Base-by-base conservation (phyloP, 306 rosid genomes). In the Crotalaria pallida region DNA sequence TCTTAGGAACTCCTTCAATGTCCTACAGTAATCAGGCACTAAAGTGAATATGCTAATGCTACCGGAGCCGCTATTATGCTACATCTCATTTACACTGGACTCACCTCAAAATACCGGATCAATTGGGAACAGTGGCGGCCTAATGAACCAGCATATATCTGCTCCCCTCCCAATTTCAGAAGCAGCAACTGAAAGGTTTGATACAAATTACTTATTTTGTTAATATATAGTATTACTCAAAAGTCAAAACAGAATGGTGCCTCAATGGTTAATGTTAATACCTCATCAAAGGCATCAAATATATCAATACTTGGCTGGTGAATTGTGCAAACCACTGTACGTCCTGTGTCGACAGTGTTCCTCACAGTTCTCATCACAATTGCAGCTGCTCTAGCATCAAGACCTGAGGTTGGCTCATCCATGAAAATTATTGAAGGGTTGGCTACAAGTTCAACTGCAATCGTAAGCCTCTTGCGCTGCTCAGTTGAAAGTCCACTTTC, bases 331-430 rank as follows among this genome's bases (percentile, higher is more conserved):
- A 93, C 98, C 29, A 93, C 96, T 0, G 96, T 93, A 36, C 98
- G 82, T 17, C 98, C 96, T 0, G 98, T 93, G 83, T 93, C 87
- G 21, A 90, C 96, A 0, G 96, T 90, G 85, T 88, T 93, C 81
- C 98, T 90, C 48, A 92, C 96, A 0, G 98, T 86, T 79, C 98
- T 90, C 98, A 93, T 93, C 11, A 93, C 96, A 27, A 93, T 90
- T 8, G 98, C 96, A 24, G 98, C 98, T 60, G 96, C 96, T 72
- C 98, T 80, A 48, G 98, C 98, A 86, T 90, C 98, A 47, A 93
- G 98, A 38, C 96, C 96, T 3, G 98, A 86, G 71, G 98, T 93
- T 47, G 98, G 98, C 60, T 93, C 98, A 67, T 93, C 98, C 98
- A 90, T 90, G 86, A 93, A 93, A 53, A 90, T 86, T 56, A 90